Base-by-base conservation (phyloP, 192 early-diverging fungal genomes). In the Gryganskiella cystojenkinii region DNA sequence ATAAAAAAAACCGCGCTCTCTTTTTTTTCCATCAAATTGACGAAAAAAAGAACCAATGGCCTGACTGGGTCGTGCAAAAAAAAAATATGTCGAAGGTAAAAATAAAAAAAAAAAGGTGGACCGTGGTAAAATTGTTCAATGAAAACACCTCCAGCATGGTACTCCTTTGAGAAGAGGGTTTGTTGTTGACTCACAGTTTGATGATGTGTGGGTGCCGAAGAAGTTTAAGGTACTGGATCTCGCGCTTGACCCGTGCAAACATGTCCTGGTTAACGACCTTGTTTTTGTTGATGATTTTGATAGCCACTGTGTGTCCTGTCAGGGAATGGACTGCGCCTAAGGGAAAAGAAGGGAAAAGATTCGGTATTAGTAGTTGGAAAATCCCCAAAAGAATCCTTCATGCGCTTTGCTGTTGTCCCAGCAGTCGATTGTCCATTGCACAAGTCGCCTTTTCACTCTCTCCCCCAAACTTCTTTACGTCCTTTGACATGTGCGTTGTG, bases 151-250 rank as follows among this genome's bases (percentile, higher is more conserved):
- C 37, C 37, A 40, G 37, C 37, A 40, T 40, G 7, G n/a, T n/a
- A n/a, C n/a, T n/a, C n/a, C n/a, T n/a, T n/a, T n/a, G n/a, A n/a
- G n/a, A n/a, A n/a, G n/a, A n/a, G n/a, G n/a, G n/a, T 31, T 31
- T 33, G 17, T 19, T 44, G 5, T 7, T 40, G 33, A 68, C 80
- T 84, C 87, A 96, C 83, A 99, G 86, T 85, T 99, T 99, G 82
- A 98, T 98, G 65, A 98, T 99, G 80, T 99, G 98, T 44, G 96
- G 95, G 75, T 99, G 98, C 61, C 96, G 89, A 31, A 99, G 85
- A 56, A 97, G 83, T 75, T 95, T 95, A 28, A 98, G 84, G 73
- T 96, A 98, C 76, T 96, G 96, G 82, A 99, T 97, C 87, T 99
- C 98, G 55, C 98, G 90, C 67, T 98, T 97, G 33, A 99, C 91